Evolutionary conservation across 306 rosid genomes (phyloP).

Genomic region (Lathyrus oleraceus): DNA sequence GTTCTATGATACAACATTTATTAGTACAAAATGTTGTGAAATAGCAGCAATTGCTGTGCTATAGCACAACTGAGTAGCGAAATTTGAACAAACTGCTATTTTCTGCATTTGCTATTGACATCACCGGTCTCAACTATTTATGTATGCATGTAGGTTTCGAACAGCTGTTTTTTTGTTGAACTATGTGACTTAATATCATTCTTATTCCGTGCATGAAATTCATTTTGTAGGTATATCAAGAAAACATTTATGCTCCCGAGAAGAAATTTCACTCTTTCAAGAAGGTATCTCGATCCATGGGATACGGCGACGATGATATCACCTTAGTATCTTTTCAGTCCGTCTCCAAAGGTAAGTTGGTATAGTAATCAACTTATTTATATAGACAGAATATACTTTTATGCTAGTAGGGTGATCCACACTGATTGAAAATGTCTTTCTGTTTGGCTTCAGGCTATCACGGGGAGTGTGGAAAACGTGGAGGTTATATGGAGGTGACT

Average conservation of each 20-base stretch:
- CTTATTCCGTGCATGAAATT: neutral
- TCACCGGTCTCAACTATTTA: neutral
- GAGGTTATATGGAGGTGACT: conserved; percentile 94
- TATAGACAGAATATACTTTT: neutral
- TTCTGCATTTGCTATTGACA: neutral
- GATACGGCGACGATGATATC: conserved; percentile 73
- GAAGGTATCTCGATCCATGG: conserved; percentile 80
- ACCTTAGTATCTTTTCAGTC: conserved; percentile 84
- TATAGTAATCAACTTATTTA: conserved; percentile 1
- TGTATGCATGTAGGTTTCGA: neutral
- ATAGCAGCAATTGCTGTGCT: neutral
- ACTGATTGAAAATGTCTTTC: conserved; percentile 16
- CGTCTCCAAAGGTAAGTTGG: conserved; percentile 75
- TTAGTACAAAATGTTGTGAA: neutral
- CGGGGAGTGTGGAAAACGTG: conserved; percentile 94
- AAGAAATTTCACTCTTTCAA: conserved; percentile 85
- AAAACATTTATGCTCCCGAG: conserved; percentile 77
- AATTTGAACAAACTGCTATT: neutral
- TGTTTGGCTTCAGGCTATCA: conserved; percentile 59
- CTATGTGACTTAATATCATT: neutral
- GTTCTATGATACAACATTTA: neutral
- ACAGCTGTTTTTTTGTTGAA: conserved; percentile 2
- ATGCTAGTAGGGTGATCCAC: neutral
- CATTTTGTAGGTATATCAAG: conserved; percentile 75
- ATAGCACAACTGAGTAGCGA: neutral